Evolutionary conservation across 2,329 filamentous ascomycete genomes (phyloP).

Genomic region (Botryosphaeria dothidea): DNA sequence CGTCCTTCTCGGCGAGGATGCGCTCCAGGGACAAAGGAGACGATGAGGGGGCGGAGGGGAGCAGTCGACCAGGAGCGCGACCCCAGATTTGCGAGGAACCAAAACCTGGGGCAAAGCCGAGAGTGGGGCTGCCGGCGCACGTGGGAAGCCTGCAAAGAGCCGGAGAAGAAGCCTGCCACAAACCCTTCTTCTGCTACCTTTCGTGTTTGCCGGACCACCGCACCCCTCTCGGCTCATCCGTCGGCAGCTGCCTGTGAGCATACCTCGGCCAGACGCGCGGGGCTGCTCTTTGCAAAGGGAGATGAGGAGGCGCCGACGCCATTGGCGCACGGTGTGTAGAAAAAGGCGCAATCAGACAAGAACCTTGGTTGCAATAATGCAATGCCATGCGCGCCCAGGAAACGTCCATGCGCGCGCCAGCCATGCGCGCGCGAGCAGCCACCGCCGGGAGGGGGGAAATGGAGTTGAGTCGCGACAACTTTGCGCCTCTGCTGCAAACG

Average conservation of each 20-base stretch:
- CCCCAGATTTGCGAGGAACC: conserved; percentile 13
- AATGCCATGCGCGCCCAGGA: neutral
- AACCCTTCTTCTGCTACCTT: neutral
- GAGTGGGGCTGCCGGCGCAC: neutral
- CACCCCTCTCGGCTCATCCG: neutral
- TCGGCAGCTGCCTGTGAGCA: neutral
- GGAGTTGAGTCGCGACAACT: neutral
- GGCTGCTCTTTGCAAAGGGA: neutral
- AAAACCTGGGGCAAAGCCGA: conserved; percentile 1
- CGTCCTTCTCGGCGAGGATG: neutral
- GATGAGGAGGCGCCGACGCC: neutral
- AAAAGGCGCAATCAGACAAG: neutral
- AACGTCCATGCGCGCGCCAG: conserved; percentile 3
- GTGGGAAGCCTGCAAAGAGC: conserved; percentile 5
- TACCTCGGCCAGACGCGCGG: conserved; percentile 1
- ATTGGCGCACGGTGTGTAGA: neutral
- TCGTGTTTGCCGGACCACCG: neutral
- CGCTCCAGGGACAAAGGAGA: neutral
- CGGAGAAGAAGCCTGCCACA: neutral
- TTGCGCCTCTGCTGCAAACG: conserved; percentile 11
- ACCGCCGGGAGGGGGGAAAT: neutral
- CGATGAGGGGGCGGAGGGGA: neutral
- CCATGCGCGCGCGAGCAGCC: neutral
- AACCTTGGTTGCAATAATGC: conserved; percentile 9
- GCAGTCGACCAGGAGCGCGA: neutral